Evolutionary conservation across 768 basidiomycete species (phyloP).

Genomic region (Leucocoprinus leucothites): DNA sequence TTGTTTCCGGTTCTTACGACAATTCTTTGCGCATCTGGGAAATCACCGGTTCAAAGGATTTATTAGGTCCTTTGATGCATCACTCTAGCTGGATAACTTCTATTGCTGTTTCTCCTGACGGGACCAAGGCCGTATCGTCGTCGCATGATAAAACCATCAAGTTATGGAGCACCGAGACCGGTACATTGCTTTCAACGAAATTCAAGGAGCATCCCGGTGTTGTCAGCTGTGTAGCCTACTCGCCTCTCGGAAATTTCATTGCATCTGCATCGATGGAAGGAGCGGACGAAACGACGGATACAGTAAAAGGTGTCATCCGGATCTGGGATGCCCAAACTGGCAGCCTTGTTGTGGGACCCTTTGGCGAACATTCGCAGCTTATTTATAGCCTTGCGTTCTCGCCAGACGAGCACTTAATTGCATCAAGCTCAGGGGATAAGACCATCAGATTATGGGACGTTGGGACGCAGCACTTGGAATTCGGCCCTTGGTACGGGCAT

Average conservation of each 20-base stretch:
- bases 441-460: constrained; percentile 12
- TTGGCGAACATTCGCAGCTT: constrained; percentile 29
- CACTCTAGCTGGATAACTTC: constrained; percentile 17
- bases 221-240: constrained; percentile 18
- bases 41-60: constrained; percentile 6
- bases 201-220: constrained; percentile 4
- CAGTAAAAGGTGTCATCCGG: no score
- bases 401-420: constrained; percentile 9
- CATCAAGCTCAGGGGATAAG: constrained; percentile 6
- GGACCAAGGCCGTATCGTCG: constrained; percentile 14
- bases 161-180: constrained; percentile 17
- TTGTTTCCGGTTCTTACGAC: constrained; percentile 23
- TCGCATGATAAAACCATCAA: constrained; percentile 18
- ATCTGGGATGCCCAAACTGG: constrained; percentile 14
- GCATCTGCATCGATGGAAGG: constrained; percentile 19
- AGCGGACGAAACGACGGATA: no score
- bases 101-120: constrained; percentile 21
- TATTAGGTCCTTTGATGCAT: constrained; percentile 8
- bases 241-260: constrained; percentile 15
- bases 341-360: constrained; percentile 8
- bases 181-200: constrained; percentile 8
- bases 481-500: constrained; percentile 6
- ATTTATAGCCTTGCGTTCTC: constrained; percentile 34
- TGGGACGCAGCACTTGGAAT: neutral
- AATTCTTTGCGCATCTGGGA: constrained; percentile 24